phyloP scores from a whole-genome alignment of 169 alveolate species.

The Babesia microti region DNA sequence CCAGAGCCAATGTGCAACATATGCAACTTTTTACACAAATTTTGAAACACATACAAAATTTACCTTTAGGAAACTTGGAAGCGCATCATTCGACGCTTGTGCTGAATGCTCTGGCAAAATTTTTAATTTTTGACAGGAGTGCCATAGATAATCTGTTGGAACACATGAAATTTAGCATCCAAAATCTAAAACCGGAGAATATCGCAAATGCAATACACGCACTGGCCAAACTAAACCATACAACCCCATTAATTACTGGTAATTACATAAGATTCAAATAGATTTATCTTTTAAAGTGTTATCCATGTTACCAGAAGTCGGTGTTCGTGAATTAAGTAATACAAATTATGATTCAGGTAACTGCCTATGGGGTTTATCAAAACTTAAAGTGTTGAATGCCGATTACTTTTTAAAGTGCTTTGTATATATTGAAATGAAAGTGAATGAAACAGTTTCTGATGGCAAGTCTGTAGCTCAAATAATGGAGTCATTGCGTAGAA shows the following conservation, averaged over 20 bases:
- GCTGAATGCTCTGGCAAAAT: constrained; percentile 26
- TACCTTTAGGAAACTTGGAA: constrained; percentile 28
- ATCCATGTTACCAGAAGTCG: constrained; percentile 12
- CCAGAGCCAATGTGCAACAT: constrained; percentile 12
- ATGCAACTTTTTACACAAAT: constrained; percentile 1
- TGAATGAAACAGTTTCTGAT: constrained; percentile 19
- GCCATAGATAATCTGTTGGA: constrained; percentile 6
- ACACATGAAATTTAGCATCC: constrained; percentile 7
- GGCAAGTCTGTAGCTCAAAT: constrained; percentile 33
- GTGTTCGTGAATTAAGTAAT: constrained; percentile 31
- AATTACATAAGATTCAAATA: not conserved
- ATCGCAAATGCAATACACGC: constrained; percentile 19
- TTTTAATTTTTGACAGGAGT: constrained; percentile 3
- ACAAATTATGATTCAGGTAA: constrained; percentile 12
- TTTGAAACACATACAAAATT: constrained; percentile 5
- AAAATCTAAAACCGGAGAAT: constrained; percentile 19
- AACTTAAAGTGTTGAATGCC: constrained; percentile 15
- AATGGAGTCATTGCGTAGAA: constrained; percentile 25
- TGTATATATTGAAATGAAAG: constrained; percentile 2
- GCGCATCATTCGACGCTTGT: constrained; percentile 39
- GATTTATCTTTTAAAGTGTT: constrained; percentile 4
- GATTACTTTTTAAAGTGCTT: not conserved
- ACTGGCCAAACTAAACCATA: constrained; percentile 29
- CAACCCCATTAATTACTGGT: constrained; percentile 5
- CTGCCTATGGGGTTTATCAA: constrained; percentile 32